Base-by-base conservation (phyloP, 441 rosid species). In the Daphne laureola region DNA sequence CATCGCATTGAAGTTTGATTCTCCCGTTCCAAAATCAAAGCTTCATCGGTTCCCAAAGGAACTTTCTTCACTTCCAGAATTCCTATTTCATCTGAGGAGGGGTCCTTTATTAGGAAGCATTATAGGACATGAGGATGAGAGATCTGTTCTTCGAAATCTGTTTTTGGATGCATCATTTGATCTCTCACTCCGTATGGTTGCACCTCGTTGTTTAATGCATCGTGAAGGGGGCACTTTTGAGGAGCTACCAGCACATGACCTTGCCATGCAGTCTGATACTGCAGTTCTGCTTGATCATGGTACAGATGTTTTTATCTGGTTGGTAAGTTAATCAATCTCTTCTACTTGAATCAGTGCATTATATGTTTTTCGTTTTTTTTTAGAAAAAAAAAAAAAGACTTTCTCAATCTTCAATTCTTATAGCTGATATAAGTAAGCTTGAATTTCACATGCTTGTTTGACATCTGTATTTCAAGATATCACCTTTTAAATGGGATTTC, bases 231-330 rank as follows among this genome's bases (percentile, higher is more conserved):
- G 97, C 26, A 89, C 90, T 31, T 92, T 92, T 53, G 98, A 92
- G 71, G 98, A 92, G 68, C 59, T 89, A 51, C 95, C 90, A 17
- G 92, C 96, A 25, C 80, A 89, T 78, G 89, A 92, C 73, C 88
- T 89, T 47, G 82, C 84, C 2, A 92, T 92, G 98, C 98, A 92
- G 67, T 89, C 97, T 65, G 86, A 89, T 71, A 81, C 87, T 46
- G 97, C 97, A 40, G 98, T 92, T 54, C 81, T 92, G 63, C 96
- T 92, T 64, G 98, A 92, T 73, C 97, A 89, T 76, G 98, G 97
- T 44, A 92, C 97, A 1, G 95, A 92, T 70, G 72, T 92, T 71
- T 92, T 89, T 77, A 92, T 92, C 79, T 92, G 97, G 96, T 69
- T 89, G 96, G 98, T 92, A 76, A 62, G 94, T 54, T 55, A 53